Percentiles rank a stretch among this genome's conserved stretches.
These are phyloP conservation scores for Lactarius akahatsu DNA, from an alignment of 768 basidiomycete genomes.

Conservation along the genomic window DNA sequence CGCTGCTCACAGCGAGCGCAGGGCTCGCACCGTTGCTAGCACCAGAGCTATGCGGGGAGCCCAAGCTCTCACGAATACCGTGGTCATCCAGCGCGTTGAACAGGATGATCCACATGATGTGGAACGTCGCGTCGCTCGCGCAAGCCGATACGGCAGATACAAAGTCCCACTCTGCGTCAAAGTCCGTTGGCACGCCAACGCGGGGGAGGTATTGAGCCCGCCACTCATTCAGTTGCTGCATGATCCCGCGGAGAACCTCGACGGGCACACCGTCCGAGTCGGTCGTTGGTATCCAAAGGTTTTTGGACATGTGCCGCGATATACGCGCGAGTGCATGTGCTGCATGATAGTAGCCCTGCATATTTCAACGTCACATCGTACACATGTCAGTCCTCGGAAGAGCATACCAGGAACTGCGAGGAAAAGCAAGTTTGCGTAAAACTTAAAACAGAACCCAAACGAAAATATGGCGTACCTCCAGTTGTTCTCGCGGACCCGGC, in stretches of 20 bases:
- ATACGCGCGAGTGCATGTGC: conserved; percentile 82
- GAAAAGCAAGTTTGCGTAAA: conserved; percentile 21
- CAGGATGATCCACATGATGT: conserved; percentile 87
- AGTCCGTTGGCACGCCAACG: conserved; percentile 85
- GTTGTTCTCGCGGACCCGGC: conserved; percentile 62
- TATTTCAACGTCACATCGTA: conserved; percentile 23
- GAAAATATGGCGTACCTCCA: conserved; percentile 55
- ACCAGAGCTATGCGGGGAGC: conserved; percentile 45
- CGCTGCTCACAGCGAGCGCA: conserved; percentile 38
- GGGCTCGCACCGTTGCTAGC: conserved; percentile 34
- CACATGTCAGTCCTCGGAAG: conserved; percentile 17
- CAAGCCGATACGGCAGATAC: conserved; percentile 70
- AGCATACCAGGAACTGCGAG: conserved; percentile 64
- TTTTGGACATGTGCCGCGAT: conserved; percentile 76
- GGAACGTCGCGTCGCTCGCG: conserved; percentile 87
- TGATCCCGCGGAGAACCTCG: conserved; percentile 57
- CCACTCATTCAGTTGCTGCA: conserved; percentile 65
- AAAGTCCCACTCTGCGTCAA: conserved; percentile 88
- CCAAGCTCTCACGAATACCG: conserved; percentile 69
- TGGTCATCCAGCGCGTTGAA: conserved; percentile 83
- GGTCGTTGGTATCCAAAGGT: conserved; percentile 76
- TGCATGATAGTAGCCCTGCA: conserved; percentile 79
- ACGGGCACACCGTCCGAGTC: conserved; percentile 77
- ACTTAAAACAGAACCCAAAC: neutral
- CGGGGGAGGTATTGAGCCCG: conserved; percentile 68